Percentiles rank a stretch among this genome's conserved stretches.
Evolutionary conservation across 2,329 filamentous ascomycete species (phyloP).

Genomic region (Myriosclerotinia scirpicola): DNA sequence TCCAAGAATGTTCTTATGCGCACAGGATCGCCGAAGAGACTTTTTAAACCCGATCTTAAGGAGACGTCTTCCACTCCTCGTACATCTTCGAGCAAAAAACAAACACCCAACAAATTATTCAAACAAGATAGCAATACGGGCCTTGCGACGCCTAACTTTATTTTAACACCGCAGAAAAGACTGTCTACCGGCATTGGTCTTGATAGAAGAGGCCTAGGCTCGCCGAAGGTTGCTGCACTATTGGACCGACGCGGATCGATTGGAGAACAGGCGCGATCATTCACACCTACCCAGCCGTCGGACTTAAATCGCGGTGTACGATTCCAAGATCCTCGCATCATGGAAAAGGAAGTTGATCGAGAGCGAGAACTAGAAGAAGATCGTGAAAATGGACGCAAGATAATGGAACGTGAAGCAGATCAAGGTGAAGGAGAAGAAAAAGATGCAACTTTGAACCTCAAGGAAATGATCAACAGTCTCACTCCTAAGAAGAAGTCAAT

Average conservation of each 20-base stretch:
- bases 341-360: constrained; percentile 63
- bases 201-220: constrained; percentile 71
- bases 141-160: constrained; percentile 59
- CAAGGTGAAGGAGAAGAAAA: constrained; percentile 51
- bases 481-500: constrained; percentile 71
- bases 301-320: constrained; percentile 50
- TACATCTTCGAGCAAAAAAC: constrained; percentile 42
- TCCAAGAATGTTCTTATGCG: constrained; percentile 49
- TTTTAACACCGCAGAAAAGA: constrained; percentile 61
- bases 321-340: constrained; percentile 63
- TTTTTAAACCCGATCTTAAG: constrained; percentile 45
- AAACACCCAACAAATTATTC: constrained; percentile 50
- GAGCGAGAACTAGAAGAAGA: constrained; percentile 62
- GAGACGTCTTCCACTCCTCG: constrained; percentile 36
- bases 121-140: constrained; percentile 55
- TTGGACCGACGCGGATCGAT: constrained; percentile 72
- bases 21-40: constrained; percentile 51
- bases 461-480: constrained; percentile 74
- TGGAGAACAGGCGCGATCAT: constrained; percentile 62
- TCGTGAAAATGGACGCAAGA: constrained; percentile 58
- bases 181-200: constrained; percentile 67
- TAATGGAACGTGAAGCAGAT: constrained; percentile 54
- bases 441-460: constrained; percentile 66
- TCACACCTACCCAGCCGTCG: constrained; percentile 53
- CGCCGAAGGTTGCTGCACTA: constrained; percentile 69